Conservation (phyloP, 1,284 basidiomycete genomes). For the Anthracocystis walkeri region DNA sequence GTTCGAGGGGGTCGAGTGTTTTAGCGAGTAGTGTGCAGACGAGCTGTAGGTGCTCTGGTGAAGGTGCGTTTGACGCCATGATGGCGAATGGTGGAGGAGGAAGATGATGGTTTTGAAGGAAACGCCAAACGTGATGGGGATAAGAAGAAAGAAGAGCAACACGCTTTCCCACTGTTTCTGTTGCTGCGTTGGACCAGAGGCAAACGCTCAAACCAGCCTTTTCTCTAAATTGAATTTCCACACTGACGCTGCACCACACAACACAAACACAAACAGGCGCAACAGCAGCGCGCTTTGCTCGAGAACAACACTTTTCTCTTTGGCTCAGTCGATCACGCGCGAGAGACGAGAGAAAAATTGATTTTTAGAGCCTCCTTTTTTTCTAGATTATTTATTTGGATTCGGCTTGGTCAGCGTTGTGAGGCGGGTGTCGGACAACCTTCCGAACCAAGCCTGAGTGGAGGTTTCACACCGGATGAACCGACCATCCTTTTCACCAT, state of each 20-base stretch:
- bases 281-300: slow-evolving; percentile 3
- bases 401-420: slow-evolving; percentile 16
- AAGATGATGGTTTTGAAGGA: neutral
- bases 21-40: slow-evolving; percentile 60
- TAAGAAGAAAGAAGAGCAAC: slow-evolving; percentile 10
- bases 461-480: neutral
- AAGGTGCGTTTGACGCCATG: slow-evolving; percentile 29
- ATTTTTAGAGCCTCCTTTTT: slow-evolving; percentile 1
- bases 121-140: slow-evolving; percentile 5
- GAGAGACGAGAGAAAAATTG: neutral
- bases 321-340: slow-evolving; percentile 21
- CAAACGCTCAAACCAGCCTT: slow-evolving; percentile 8
- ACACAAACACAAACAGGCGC: neutral
- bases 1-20: slow-evolving; percentile 60
- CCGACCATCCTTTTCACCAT: neutral
- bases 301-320: slow-evolving; percentile 26
- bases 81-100: neutral
- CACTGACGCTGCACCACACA: slow-evolving; percentile 10
- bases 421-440: neutral
- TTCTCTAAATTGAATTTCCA: slow-evolving; percentile 22
- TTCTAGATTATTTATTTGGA: neutral
- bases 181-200: neutral
- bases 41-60: slow-evolving; percentile 54
- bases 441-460: neutral
- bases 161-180: neutral